A percentile compares a stretch with the other conserved stretches of the same genome.
Evolutionary conservation across 108 stramenopile genomes (phyloP).

Genomic region (Fragilariopsis cylindrus): DNA sequence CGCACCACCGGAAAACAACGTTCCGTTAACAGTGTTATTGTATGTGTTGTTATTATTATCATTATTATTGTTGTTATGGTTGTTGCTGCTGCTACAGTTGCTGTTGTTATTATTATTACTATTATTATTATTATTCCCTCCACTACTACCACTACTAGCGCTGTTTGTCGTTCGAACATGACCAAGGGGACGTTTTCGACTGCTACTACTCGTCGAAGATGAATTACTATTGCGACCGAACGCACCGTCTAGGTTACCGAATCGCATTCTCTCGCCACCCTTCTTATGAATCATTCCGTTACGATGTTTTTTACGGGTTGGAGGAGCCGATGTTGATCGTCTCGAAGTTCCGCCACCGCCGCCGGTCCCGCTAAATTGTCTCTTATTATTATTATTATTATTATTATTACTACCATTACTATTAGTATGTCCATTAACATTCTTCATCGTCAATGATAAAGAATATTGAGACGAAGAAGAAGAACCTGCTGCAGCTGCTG

Average conservation of each 20-base stretch:
- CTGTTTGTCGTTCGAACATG: constrained; percentile 25
- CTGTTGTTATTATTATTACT: neutral
- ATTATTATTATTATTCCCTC: neutral
- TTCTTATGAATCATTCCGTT: constrained; percentile 26
- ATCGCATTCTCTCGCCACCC: constrained; percentile 18
- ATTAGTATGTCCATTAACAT: neutral
- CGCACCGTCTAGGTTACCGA: constrained; percentile 12
- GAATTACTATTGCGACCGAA: constrained; percentile 8
- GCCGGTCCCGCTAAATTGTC: neutral
- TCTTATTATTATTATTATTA: neutral
- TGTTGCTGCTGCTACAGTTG: neutral
- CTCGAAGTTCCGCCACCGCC: constrained; percentile 9
- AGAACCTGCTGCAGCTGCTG: constrained; percentile 10
- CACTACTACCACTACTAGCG: neutral
- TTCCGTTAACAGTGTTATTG: neutral
- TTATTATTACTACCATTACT: neutral
- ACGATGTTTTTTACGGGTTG: constrained; percentile 29
- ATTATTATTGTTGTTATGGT: neutral
- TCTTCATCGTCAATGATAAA: neutral
- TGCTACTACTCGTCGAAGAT: neutral
- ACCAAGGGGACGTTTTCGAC: constrained; percentile 35
- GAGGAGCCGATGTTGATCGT: constrained; percentile 9
- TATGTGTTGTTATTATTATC: neutral
- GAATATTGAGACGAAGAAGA: neutral
- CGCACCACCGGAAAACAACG: neutral